Evolutionary conservation across 2,329 filamentous ascomycete genomes (phyloP), one percentile per base, ranked within the genome.

Genomic region (Ascocoryne sarcoides): DNA sequence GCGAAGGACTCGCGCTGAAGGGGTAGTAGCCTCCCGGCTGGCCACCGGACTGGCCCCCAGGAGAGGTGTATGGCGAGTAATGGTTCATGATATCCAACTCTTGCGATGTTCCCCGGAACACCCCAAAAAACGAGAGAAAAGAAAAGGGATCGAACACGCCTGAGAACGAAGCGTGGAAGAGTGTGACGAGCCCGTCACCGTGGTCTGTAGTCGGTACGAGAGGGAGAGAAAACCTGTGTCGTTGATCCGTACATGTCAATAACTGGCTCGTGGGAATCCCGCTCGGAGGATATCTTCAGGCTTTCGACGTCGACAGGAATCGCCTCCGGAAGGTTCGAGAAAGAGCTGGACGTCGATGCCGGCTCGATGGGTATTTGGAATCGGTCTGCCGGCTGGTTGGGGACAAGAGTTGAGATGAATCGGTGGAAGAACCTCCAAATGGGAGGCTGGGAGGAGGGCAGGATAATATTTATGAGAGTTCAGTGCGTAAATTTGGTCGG

Each of bases 201-300:
- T 55, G 57, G 57, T 57, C 58, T 60, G 55, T 58, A 58, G 50
- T 59, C 56, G 56, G 55, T 55, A 56, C 53, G 54, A 55, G 56
- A 57, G 51, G 54, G 54, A 54, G 54, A 52, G 53, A 50, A 54
- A 53, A 55, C 51, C 55, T 49, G 46, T 54, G 55, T 58, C 51
- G 52, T 55, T 58, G 54, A 57, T 53, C 56, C 54, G 56, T 54
- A 59, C 57, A 59, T 59, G 52, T 59, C 57, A 55, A 58, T 53
- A 53, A 54, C 50, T 51, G 45, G 53, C 43, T 34, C 36, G n/a
- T 32, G 10, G 39, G 47, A 44, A 40, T 58, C 53, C 55, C 46
- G 32, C 49, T 32, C 23, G 8, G 39, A 53, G 48, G 53, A 54
- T 45, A 42, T 44, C 42, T 36, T 19, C 34, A 17, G 30, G 18